Evolutionary conservation across 495 filamentous ascomycete species (phyloP).

Genomic region (Aspergillus avenaceus): DNA sequence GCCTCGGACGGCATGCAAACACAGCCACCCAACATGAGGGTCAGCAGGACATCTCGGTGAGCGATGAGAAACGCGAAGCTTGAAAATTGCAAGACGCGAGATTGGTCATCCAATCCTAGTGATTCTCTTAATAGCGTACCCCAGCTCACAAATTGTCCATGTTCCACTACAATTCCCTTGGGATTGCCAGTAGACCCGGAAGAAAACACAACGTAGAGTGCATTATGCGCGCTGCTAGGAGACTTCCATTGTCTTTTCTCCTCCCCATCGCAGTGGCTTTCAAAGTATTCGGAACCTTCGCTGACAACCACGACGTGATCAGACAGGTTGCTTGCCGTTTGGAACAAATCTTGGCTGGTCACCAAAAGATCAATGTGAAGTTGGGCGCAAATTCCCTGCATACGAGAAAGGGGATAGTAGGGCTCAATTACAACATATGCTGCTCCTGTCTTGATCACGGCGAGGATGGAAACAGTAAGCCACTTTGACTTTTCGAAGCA

Average conservation of each 20-base stretch:
- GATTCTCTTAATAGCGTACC: neutral
- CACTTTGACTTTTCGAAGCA: constrained; percentile 42
- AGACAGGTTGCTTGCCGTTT: no score
- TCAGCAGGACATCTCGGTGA: constrained; percentile 31
- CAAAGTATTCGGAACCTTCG: no score
- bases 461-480: constrained; percentile 41
- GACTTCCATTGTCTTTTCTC: no score
- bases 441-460: constrained; percentile 41
- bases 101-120: neutral
- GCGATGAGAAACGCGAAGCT: constrained; percentile 34
- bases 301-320: no score
- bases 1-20: constrained; percentile 33
- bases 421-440: constrained; percentile 39
- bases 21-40: constrained; percentile 33
- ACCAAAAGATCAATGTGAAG: neutral
- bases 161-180: constrained; percentile 21
- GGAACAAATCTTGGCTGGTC: no score
- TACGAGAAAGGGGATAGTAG: constrained; percentile 25
- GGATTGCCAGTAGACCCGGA: constrained; percentile 30
- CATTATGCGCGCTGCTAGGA: no score
- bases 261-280: no score
- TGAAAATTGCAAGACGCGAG: constrained; percentile 26
- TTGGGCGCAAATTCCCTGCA: constrained; percentile 13
- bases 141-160: neutral
- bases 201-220: no score